A percentile compares a stretch with the other conserved stretches of the same genome.
Conservation (phyloP, 2,329 filamentous ascomycete genomes). For the Fusarium secorum region DNA sequence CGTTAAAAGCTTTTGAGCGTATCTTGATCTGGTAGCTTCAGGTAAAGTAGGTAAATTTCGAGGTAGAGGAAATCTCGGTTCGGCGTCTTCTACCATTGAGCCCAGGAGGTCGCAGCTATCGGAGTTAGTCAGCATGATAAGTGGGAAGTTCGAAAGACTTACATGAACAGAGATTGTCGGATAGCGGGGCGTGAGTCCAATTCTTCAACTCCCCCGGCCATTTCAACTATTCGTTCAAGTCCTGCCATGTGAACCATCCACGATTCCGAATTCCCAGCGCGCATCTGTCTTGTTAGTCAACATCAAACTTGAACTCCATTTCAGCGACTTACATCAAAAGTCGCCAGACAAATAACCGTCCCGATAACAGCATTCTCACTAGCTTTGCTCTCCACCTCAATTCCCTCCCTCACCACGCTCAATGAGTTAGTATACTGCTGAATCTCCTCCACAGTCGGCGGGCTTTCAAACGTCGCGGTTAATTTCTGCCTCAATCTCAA, state of each 20-base stretch:
- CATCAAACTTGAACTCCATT: too few relatives aligned
- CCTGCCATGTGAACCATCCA: constrained; percentile 34
- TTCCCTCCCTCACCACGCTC: constrained; percentile 12
- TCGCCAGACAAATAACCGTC: constrained; percentile 28
- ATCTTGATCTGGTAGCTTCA: neutral
- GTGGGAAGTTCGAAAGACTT: neutral
- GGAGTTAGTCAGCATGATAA: neutral
- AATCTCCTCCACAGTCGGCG: constrained; percentile 4
- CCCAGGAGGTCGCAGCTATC: constrained; percentile 27
- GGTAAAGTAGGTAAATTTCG: neutral
- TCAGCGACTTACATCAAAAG: constrained; percentile 35
- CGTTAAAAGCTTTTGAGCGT: neutral
- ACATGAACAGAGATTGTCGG: constrained; percentile 30
- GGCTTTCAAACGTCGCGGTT: neutral
- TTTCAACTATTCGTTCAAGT: constrained; percentile 11
- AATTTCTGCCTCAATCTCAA: neutral
- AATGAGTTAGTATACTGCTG: constrained; percentile 32
- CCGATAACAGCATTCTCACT: constrained; percentile 20
- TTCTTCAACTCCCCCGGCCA: constrained; percentile 14
- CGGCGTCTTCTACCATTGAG: constrained; percentile 15
- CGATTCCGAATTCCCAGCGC: constrained; percentile 8
- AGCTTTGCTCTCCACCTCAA: neutral
- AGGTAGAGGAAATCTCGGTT: constrained; percentile 19
- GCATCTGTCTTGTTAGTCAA: constrained; percentile 19
- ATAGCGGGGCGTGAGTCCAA: constrained; percentile 16